Evolutionary conservation across 768 basidiomycete species (phyloP).

Genomic region (Ramaria sp.): DNA sequence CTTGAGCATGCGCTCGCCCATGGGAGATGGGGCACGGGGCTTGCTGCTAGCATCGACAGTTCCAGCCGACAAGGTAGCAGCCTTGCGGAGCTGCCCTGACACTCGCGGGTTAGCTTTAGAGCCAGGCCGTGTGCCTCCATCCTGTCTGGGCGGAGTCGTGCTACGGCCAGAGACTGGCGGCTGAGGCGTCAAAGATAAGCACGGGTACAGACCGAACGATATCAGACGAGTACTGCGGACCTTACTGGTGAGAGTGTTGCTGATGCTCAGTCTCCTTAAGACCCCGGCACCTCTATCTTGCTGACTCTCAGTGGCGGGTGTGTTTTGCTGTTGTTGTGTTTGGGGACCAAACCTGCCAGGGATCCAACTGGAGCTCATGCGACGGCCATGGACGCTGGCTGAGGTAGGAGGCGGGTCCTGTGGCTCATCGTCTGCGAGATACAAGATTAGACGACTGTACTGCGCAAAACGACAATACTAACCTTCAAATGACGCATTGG

Average conservation of each 20-base stretch:
- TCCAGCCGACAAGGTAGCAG: slow-evolving; percentile 39
- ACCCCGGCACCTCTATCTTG: slow-evolving; percentile 62
- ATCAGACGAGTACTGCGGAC: slow-evolving; percentile 12
- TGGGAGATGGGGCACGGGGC: slow-evolving; percentile 61
- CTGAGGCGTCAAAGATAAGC: slow-evolving; percentile 15
- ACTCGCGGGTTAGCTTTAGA: slow-evolving; percentile 18
- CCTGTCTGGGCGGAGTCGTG: slow-evolving; percentile 9
- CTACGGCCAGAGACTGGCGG: slow-evolving; percentile 4
- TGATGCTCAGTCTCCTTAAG: slow-evolving; percentile 65
- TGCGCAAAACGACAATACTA: slow-evolving; percentile 6
- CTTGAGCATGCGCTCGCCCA: slow-evolving; percentile 86
- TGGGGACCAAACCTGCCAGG: slow-evolving; percentile 24
- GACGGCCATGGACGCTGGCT: slow-evolving; percentile 38
- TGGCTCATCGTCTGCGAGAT: slow-evolving; percentile 23
- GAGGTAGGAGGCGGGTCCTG: slow-evolving; percentile 21
- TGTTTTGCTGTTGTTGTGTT: slow-evolving; percentile 9
- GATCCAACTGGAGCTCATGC: slow-evolving; percentile 43
- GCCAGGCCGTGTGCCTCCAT: neutral
- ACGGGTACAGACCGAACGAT: slow-evolving; percentile 29
- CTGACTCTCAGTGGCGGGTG: slow-evolving; percentile 35
- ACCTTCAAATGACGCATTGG: slow-evolving; percentile 66
- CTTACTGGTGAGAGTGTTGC: slow-evolving; percentile 33
- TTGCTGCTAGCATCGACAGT: slow-evolving; percentile 26
- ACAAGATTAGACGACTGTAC: neutral
- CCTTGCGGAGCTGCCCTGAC: slow-evolving; percentile 39